Base-by-base conservation (phyloP, 495 filamentous ascomycete species). In the Xylaria longipes region DNA sequence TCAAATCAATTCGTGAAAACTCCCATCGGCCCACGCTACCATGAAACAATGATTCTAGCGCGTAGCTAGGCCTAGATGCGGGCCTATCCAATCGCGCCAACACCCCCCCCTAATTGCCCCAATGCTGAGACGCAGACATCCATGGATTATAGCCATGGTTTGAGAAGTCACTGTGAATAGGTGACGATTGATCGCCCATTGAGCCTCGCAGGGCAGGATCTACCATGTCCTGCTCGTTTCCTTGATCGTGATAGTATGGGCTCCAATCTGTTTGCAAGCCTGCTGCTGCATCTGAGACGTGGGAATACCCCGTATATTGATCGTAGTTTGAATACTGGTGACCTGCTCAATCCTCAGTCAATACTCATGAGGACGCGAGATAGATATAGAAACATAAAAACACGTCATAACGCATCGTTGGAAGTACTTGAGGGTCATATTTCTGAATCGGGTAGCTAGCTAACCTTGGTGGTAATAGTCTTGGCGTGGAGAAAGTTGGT, bases 111-210 rank as follows among this genome's bases (percentile, higher is more conserved):
- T 79, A 79, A 76, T 77, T 77, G 58, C 75, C 39, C 77, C 77
- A 79, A 71, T 77, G 75, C 58, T 79, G 77, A 33, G 75, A 62
- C 22, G 77, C 58, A 48, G 77, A 73, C 75, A 79, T 75, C 77
- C 77, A 79, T 37, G 73, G 29, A 58, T 73, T 75, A 43, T 77
- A 77, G 4, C 68, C 62, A 37, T 79, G 77, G 12, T 64, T 46
- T 43, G 73, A 65, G 41, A 79, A 77, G 43, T 79, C 77, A 50
- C 72, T 73, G 8, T 69, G 50, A 63, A 79, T 57, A 45, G 75
- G 77, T 12, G 77, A 79, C 20, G 73, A 73, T 63, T 73, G 62
- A 12, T 76, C 74, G 52, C 72, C 69, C 71, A 79, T 79, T n/a
- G 77, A 76, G 58, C 71, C 69, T 54, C 77, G 70, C 33, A 79